Evolutionary conservation across 179 eudicot genomes (phyloP).

Genomic region (Actinidia chinensis): DNA sequence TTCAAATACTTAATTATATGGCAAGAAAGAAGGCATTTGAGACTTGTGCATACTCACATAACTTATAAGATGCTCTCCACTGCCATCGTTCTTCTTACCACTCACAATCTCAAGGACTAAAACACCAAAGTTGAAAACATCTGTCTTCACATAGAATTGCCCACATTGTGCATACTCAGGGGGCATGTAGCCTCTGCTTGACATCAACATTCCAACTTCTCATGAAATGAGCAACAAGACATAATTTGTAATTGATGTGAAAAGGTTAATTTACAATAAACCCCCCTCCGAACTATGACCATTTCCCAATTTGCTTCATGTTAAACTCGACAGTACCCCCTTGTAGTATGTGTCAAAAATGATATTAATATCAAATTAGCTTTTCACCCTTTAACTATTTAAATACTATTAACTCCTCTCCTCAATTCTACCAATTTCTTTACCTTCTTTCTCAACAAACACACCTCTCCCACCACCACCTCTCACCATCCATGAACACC

Average conservation of each 20-base stretch:
- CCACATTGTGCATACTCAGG: not conserved
- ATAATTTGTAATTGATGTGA: not conserved
- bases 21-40: not conserved
- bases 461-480: too few relatives aligned
- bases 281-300: not conserved
- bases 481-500: too few relatives aligned
- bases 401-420: too few relatives aligned
- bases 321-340: too few relatives aligned
- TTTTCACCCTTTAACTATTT: too few relatives aligned
- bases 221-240: too few relatives aligned
- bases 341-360: too few relatives aligned
- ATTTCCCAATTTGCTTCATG: too few relatives aligned
- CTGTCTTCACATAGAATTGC: conserved; percentile 1
- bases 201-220: not conserved
- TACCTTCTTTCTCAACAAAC: too few relatives aligned
- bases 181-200: conserved; percentile 11
- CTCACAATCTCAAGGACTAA: conserved; percentile 5
- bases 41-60: not conserved
- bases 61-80: not conserved
- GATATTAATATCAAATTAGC: too few relatives aligned
- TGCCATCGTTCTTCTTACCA: not conserved
- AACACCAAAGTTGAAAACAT: conserved; percentile 11
- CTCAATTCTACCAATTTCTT: too few relatives aligned
- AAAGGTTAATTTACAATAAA: not conserved
- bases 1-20: too few relatives aligned